Percentiles rank a stretch among this genome's conserved stretches.
Conservation (phyloP, 176 grass and related monocot genomes). For the Aegilops umbellulata region DNA sequence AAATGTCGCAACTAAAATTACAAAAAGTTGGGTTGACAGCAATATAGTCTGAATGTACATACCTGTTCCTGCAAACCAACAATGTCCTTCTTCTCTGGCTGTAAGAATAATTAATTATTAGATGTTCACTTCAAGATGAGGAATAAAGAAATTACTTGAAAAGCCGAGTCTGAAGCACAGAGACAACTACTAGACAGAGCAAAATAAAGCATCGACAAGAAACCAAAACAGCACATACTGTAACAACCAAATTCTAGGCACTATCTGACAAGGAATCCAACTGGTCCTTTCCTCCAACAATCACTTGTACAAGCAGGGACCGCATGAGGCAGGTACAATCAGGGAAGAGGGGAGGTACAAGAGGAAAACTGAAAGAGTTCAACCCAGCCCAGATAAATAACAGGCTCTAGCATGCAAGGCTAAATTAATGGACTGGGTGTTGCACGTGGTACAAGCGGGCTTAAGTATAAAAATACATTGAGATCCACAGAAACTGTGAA, state of each 20-base stretch:
- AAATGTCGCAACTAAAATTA: neutral
- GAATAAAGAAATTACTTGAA: neutral
- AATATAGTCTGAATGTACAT: slow-evolving; percentile 20
- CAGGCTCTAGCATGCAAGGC: neutral
- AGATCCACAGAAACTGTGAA: neutral
- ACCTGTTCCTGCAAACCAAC: slow-evolving; percentile 90
- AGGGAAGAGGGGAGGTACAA: neutral
- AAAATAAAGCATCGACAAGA: neutral
- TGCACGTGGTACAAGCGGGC: neutral
- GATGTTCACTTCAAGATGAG: neutral
- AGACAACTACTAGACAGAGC: neutral
- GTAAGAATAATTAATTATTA: slow-evolving; percentile 36
- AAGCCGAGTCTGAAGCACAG: neutral
- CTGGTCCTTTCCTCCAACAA: neutral
- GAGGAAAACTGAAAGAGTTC: neutral
- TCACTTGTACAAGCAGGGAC: neutral
- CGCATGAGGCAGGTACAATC: neutral
- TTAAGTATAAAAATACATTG: slow-evolving; percentile 1
- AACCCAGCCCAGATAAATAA: neutral
- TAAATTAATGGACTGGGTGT: neutral
- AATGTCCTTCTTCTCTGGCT: slow-evolving; percentile 87
- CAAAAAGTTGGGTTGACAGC: neutral
- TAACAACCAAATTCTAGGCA: neutral
- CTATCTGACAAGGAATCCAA: neutral
- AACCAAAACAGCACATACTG: neutral